A percentile compares a stretch with the other conserved stretches of the same genome.
Evolutionary conservation across 306 rosid genomes (phyloP).

Genomic region (Quercus variabilis): DNA sequence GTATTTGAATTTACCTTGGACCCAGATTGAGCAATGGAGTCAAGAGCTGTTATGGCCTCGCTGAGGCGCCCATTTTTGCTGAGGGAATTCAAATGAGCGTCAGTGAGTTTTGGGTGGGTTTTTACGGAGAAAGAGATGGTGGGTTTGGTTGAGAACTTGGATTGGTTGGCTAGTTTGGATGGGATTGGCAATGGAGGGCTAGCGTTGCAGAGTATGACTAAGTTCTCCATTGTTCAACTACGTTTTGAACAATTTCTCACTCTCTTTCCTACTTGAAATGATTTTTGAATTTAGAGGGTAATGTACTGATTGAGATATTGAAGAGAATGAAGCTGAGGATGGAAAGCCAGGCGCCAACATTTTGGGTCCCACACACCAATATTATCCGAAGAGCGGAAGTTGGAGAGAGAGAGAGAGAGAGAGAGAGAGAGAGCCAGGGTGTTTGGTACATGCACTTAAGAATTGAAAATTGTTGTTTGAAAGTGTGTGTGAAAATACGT

Average conservation of each 20-base stretch:
- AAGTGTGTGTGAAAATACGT: rapidly evolving
- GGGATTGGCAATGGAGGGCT: slow-evolving; percentile 35
- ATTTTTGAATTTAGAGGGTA: background rate
- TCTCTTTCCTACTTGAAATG: background rate
- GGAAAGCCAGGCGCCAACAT: background rate
- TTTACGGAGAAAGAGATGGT: slow-evolving; percentile 29
- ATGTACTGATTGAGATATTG: background rate
- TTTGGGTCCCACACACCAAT: background rate
- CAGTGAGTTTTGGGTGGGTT: slow-evolving; percentile 22
- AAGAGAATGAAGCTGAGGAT: background rate
- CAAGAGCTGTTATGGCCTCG: slow-evolving; percentile 61
- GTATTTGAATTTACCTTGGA: slow-evolving; percentile 51
- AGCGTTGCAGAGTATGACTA: slow-evolving; percentile 42
- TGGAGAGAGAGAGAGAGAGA: no score
- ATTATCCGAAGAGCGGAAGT: background rate
- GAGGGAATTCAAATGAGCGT: slow-evolving; percentile 49
- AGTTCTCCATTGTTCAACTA: slow-evolving; percentile 45
- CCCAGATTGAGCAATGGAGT: slow-evolving; percentile 58
- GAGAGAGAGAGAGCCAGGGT: no score
- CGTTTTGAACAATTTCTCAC: background rate
- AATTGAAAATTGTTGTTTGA: no score
- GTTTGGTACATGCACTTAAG: no score
- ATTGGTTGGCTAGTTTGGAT: slow-evolving; percentile 24
- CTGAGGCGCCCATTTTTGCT: slow-evolving; percentile 49
- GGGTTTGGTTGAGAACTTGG: slow-evolving; percentile 38